Evolutionary conservation across 352 stramenopile species (phyloP).

Genomic region (Pythium apleroticum): DNA sequence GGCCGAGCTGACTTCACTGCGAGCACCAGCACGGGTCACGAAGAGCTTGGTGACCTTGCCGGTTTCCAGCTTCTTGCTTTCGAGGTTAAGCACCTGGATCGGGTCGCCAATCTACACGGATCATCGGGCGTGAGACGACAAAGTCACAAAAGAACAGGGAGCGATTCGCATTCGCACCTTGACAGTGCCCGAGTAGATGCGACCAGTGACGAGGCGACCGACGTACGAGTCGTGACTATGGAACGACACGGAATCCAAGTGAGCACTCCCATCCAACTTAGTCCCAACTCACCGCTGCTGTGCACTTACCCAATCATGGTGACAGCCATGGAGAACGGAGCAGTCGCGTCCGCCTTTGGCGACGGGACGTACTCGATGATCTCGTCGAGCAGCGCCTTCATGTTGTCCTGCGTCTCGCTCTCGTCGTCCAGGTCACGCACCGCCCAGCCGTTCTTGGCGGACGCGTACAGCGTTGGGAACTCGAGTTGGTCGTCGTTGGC

Average conservation of each 20-base stretch:
- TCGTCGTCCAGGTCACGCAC: constrained; percentile 85
- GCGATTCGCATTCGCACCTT: no score
- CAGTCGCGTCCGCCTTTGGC: constrained; percentile 74
- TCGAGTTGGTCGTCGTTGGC: constrained; percentile 96
- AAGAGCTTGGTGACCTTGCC: constrained; percentile 89
- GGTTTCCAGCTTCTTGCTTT: constrained; percentile 76
- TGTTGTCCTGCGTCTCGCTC: constrained; percentile 70
- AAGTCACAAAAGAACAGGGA: no score
- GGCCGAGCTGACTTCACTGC: constrained; percentile 87
- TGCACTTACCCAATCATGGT: constrained; percentile 89
- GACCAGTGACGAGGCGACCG: constrained; percentile 95
- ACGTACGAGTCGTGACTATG: constrained; percentile 97
- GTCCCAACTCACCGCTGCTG: neutral
- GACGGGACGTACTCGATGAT: constrained; percentile 93
- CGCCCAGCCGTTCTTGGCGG: constrained; percentile 95
- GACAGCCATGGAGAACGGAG: constrained; percentile 94
- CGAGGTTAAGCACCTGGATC: constrained; percentile 89
- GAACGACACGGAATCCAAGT: neutral
- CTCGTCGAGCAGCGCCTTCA: constrained; percentile 96
- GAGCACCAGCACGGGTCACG: constrained; percentile 72
- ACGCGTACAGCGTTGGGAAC: constrained; percentile 96
- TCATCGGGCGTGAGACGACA: neutral
- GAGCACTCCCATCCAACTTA: neutral
- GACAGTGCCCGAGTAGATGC: constrained; percentile 93
- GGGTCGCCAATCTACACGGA: constrained; percentile 70